These are phyloP conservation scores for Neurospora tetraspora DNA, from an alignment of 495 filamentous ascomycete species.

Conservation along the genomic window DNA sequence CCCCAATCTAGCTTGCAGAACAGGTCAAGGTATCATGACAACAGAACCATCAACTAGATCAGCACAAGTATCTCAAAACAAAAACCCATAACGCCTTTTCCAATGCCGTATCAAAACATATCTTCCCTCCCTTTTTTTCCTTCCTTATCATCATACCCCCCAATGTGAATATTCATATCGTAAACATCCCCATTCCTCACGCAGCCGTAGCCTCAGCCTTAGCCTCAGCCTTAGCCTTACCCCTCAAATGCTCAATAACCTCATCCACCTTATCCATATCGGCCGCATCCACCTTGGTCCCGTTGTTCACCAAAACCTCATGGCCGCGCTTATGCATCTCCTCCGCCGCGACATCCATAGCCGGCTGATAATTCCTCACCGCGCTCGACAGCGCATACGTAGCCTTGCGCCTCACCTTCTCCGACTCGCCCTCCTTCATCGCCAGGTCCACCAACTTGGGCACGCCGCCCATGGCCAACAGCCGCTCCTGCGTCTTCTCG, in stretches of 20 bases:
- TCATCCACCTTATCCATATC: conserved; percentile 80
- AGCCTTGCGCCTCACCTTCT: conserved; percentile 69
- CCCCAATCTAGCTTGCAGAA: neutral
- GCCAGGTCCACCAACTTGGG: conserved; percentile 57
- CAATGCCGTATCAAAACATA: neutral
- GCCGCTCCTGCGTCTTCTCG: conserved; percentile 63
- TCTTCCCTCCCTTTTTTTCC: neutral
- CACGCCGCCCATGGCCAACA: conserved; percentile 62
- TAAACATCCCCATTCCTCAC: neutral
- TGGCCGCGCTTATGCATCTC: conserved; percentile 47
- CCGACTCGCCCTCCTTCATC: conserved; percentile 42
- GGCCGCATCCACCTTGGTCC: conserved; percentile 49
- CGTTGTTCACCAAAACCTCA: conserved; percentile 11
- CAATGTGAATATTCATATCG: too few relatives aligned
- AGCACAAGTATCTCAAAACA: neutral
- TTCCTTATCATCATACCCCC: neutral
- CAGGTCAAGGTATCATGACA: neutral
- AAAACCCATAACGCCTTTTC: neutral
- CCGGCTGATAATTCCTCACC: conserved; percentile 78
- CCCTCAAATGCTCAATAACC: conserved; percentile 57
- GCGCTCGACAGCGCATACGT: conserved; percentile 66
- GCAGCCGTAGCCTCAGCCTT: conserved; percentile 2
- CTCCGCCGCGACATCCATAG: conserved; percentile 53
- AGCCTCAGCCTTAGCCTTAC: conserved; percentile 25
- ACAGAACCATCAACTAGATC: neutral